Evolutionary conservation across 495 filamentous ascomycete genomes (phyloP).

Genomic region (Penicillium flavigenum): DNA sequence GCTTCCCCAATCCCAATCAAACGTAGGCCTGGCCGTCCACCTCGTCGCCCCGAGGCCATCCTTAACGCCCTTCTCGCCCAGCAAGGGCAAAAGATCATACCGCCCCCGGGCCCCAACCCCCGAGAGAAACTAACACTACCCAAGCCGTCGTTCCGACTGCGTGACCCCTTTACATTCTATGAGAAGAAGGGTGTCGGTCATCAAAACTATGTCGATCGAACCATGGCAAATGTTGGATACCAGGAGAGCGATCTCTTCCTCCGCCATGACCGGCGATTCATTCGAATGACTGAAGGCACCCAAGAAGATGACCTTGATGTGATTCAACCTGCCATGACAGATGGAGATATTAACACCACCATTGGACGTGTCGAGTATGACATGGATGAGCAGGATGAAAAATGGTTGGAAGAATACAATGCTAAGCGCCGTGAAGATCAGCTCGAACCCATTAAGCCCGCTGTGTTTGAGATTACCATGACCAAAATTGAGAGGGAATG

Average conservation of each 20-base stretch:
- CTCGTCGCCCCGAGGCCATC: slow-evolving; percentile 59
- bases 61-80: slow-evolving; percentile 59
- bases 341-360: slow-evolving; percentile 59
- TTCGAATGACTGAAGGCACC: slow-evolving; percentile 73
- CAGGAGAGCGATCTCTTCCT: slow-evolving; percentile 89
- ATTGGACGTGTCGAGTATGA: slow-evolving; percentile 93
- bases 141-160: slow-evolving; percentile 57
- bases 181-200: slow-evolving; percentile 61
- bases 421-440: slow-evolving; percentile 66
- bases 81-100: slow-evolving; percentile 56
- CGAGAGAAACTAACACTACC: slow-evolving; percentile 65
- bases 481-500: slow-evolving; percentile 99
- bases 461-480: slow-evolving; percentile 95
- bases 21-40: slow-evolving; percentile 61
- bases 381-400: slow-evolving; percentile 98
- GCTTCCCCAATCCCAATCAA: slow-evolving; percentile 48
- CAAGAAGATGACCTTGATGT: slow-evolving; percentile 83
- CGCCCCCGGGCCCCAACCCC: slow-evolving; percentile 64
- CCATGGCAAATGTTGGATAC: slow-evolving; percentile 92
- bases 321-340: slow-evolving; percentile 53
- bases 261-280: slow-evolving; percentile 70
- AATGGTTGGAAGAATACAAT: slow-evolving; percentile 90
- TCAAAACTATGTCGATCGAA: slow-evolving; percentile 77
- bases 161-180: slow-evolving; percentile 60
- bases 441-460: slow-evolving; percentile 79